Conservation (phyloP, 2,329 filamentous ascomycete species). For the Akanthomyces uredinophilus region DNA sequence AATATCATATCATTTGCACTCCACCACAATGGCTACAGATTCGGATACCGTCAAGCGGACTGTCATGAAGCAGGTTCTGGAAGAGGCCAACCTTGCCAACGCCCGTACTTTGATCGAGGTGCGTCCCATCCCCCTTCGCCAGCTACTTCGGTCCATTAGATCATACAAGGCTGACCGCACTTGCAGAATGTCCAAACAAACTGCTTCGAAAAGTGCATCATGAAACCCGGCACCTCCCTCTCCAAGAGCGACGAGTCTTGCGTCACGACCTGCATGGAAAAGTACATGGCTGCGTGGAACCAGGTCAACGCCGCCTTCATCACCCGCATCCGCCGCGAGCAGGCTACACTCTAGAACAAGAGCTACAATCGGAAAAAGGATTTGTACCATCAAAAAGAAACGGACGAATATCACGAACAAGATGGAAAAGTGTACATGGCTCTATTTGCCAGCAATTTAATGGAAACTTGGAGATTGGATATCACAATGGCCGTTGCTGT, state of each 20-base stretch:
- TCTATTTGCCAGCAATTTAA: neutral
- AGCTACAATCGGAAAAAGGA: neutral
- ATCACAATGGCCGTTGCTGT: neutral
- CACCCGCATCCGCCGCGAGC: slow-evolving; percentile 56
- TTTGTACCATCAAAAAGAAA: neutral
- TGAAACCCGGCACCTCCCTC: slow-evolving; percentile 62
- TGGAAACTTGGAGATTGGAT: slow-evolving; percentile 1
- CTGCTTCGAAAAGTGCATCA: slow-evolving; percentile 74
- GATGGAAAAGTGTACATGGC: neutral
- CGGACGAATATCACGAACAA: slow-evolving; percentile 4
- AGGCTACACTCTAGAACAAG: slow-evolving; percentile 24
- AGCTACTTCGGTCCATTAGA: neutral
- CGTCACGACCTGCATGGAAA: slow-evolving; percentile 74
- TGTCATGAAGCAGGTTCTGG: slow-evolving; percentile 60
- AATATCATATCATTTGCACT: neutral
- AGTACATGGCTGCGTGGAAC: slow-evolving; percentile 80
- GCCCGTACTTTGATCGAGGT: slow-evolving; percentile 67
- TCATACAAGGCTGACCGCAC: neutral
- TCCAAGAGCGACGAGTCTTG: slow-evolving; percentile 65
- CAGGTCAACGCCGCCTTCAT: slow-evolving; percentile 65
- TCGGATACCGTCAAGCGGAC: slow-evolving; percentile 54
- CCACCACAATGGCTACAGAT: slow-evolving; percentile 42
- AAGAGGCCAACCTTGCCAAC: slow-evolving; percentile 62
- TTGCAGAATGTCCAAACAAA: slow-evolving; percentile 71
- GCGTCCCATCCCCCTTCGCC: slow-evolving; percentile 22